Evolutionary conservation across 257 asterid genomes (phyloP).

Genomic region (Nicotiana tabacum): DNA sequence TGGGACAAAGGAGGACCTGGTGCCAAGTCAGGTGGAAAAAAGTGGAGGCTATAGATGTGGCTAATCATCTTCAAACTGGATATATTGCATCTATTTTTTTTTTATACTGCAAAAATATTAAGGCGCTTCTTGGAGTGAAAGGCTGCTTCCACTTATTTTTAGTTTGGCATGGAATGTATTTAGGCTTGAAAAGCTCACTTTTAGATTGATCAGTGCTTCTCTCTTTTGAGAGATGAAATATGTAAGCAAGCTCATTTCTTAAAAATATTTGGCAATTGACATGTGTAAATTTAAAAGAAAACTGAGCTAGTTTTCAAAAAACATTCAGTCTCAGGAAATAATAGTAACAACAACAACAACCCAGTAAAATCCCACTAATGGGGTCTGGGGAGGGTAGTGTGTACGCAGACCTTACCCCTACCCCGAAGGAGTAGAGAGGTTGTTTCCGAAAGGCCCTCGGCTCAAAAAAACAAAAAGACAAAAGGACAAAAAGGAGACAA

Average conservation of each 20-base stretch:
- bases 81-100: neutral
- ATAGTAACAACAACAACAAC: too few species aligned
- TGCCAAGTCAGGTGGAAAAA: slow-evolving; percentile 32
- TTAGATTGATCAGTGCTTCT: neutral
- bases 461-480: too few species aligned
- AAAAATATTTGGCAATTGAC: neutral
- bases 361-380: too few species aligned
- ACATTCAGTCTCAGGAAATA: too few species aligned
- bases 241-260: neutral
- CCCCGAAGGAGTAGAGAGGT: too few species aligned
- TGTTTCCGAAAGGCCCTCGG: too few species aligned
- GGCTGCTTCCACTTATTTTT: slow-evolving; percentile 1
- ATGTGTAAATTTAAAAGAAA: neutral
- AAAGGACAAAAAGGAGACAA: too few species aligned
- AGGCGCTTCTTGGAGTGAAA: neutral
- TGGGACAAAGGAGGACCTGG: slow-evolving; percentile 45
- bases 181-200: neutral
- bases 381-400: too few species aligned
- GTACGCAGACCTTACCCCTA: too few species aligned
- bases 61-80: neutral
- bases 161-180: neutral
- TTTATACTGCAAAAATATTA: neutral
- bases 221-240: neutral
- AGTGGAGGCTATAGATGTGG: slow-evolving; percentile 48
- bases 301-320: neutral